phyloP scores from a whole-genome alignment of 148 eudicot genomes.

The Salicornia ramosissima region DNA sequence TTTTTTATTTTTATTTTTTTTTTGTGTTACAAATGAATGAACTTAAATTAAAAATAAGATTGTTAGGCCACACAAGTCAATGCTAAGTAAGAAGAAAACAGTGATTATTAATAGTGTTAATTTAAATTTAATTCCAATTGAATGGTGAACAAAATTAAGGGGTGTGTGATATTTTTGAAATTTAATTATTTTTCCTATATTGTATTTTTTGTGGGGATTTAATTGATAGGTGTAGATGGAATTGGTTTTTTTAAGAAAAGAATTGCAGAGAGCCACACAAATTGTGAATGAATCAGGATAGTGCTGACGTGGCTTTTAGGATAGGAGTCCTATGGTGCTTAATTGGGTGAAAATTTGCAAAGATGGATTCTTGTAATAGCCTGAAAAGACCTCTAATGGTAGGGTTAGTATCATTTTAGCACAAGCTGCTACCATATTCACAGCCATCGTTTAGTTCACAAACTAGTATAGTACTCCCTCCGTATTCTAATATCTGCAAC shows the following conservation, averaged over 20 bases:
- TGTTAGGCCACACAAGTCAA: slow-evolving; percentile 12
- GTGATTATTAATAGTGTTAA: slow-evolving; percentile 8
- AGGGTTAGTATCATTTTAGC: too few relatives aligned
- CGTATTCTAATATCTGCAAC: too few relatives aligned
- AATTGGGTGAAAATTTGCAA: slow-evolving; percentile 3
- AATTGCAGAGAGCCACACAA: slow-evolving; percentile 26
- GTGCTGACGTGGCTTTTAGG: slow-evolving; percentile 40
- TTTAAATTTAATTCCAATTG: slow-evolving; percentile 14
- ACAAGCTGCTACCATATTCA: too few relatives aligned
- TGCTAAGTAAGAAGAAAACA: neutral
- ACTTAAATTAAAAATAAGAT: neutral
- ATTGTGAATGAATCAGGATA: slow-evolving; percentile 28
- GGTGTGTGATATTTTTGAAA: slow-evolving; percentile 1
- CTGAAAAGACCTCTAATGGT: neutral
- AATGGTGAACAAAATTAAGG: slow-evolving; percentile 1
- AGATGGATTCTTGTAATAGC: neutral
- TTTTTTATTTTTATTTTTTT: neutral
- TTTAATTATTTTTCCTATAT: too few relatives aligned
- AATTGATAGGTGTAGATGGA: slow-evolving; percentile 19
- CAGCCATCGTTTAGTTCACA: too few relatives aligned
- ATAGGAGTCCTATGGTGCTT: slow-evolving; percentile 39
- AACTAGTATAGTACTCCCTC: too few relatives aligned
- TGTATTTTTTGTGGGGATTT: neutral
- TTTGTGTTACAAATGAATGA: neutral
- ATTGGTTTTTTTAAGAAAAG: neutral